Evolutionary conservation across 108 stramenopile species (phyloP).

Genomic region (Nitzschia inconspicua): DNA sequence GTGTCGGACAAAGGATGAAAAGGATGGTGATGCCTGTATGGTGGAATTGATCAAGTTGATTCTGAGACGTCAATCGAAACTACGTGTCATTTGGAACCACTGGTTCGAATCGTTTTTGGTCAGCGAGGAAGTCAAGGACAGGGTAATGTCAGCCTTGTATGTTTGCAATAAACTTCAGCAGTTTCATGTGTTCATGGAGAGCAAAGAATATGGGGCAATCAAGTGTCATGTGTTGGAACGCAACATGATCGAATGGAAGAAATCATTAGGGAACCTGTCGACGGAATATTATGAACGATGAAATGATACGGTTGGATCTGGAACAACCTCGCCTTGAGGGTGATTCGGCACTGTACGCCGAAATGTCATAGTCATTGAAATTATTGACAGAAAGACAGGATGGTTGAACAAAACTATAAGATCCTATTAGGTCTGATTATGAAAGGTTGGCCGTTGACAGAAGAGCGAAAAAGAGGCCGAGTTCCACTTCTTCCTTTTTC

Average conservation of each 20-base stretch:
- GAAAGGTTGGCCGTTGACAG: too few relatives aligned
- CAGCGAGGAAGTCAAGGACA: neutral
- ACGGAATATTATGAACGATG: too few relatives aligned
- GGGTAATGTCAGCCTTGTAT: neutral
- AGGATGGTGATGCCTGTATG: neutral
- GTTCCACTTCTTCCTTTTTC: too few relatives aligned
- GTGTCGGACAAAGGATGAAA: neutral
- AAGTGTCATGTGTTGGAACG: neutral
- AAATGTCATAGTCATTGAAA: too few relatives aligned
- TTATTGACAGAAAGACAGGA: too few relatives aligned
- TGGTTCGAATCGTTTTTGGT: neutral
- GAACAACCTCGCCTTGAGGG: too few relatives aligned
- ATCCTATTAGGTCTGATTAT: too few relatives aligned
- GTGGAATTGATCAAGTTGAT: neutral
- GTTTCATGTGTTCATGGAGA: slow-evolving; percentile 4
- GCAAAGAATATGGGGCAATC: neutral
- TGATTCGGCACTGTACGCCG: too few relatives aligned
- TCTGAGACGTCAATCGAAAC: neutral
- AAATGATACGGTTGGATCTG: too few relatives aligned
- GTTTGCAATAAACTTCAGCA: neutral
- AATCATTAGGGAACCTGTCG: too few relatives aligned
- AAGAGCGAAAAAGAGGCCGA: too few relatives aligned
- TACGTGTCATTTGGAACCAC: slow-evolving; percentile 7
- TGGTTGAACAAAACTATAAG: too few relatives aligned
- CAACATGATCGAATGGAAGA: neutral